A percentile compares a stretch with the other conserved stretches of the same genome.
phyloP scores from a whole-genome alignment of 108 stramenopile genomes.

The Nitzschia sp. region DNA sequence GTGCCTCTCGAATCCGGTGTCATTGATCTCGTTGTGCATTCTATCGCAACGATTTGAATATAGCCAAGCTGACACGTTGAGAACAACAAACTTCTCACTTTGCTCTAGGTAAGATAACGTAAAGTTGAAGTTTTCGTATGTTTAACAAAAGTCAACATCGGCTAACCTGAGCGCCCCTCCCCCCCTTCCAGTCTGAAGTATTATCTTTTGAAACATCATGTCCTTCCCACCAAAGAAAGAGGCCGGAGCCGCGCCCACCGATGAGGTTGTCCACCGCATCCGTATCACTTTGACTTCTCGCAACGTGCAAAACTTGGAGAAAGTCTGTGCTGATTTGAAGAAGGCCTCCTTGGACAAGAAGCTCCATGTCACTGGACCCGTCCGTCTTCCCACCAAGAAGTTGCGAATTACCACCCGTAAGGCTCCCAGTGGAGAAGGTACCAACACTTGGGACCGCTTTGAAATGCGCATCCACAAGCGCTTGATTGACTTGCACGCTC shows the following conservation, averaged over 20 bases:
- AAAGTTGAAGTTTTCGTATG: too few relatives aligned
- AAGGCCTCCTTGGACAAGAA: slow-evolving; percentile 92
- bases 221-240: slow-evolving; percentile 78
- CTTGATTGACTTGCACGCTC: slow-evolving; percentile 96
- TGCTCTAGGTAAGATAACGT: slow-evolving; percentile 46
- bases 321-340: slow-evolving; percentile 98
- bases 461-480: slow-evolving; percentile 99
- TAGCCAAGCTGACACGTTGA: slow-evolving; percentile 19
- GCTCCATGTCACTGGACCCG: slow-evolving; percentile 94
- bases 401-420: slow-evolving; percentile 98
- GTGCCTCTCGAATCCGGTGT: too few relatives aligned
- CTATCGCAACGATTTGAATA: background rate
- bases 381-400: slow-evolving; percentile 98
- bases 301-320: slow-evolving; percentile 98
- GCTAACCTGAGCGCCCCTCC: too few relatives aligned
- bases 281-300: slow-evolving; percentile 99
- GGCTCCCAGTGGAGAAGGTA: slow-evolving; percentile 99
- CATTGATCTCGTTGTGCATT: background rate
- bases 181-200: slow-evolving; percentile 46
- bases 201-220: slow-evolving; percentile 45
- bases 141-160: too few relatives aligned
- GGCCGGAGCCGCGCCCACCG: slow-evolving; percentile 55
- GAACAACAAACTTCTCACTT: slow-evolving; percentile 54
- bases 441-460: slow-evolving; percentile 99
- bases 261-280: slow-evolving; percentile 89